Base-by-base conservation (phyloP, 2,329 filamentous ascomycete genomes). In the Exophiala lecanii-corni region DNA sequence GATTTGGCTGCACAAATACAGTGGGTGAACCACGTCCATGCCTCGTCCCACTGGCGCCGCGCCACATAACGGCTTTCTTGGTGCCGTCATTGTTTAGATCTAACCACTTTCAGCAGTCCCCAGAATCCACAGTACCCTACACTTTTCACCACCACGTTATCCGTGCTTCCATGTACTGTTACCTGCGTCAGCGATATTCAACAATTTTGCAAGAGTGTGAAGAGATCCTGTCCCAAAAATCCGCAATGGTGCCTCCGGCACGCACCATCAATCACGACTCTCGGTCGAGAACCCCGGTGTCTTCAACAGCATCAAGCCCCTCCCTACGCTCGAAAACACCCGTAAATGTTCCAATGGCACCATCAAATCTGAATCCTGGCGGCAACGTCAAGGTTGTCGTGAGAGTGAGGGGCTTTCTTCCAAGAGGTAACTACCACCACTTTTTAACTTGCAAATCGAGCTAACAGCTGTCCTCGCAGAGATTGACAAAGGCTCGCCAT, bases 341-440 rank as follows among this genome's bases (percentile, higher is more conserved):
- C 38, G 77, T 76, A n/a, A 65, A 81, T 28, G 74, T 79, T 18
- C 64, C 75, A 13, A 41, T 58, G 47, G 70, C 45, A 34, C 73
- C 51, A n/a, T 50, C 51, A 37, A 75, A 60, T 40, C 75, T 71
- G 72, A 81, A 59, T 62, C 74, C 51, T 3, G 84, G 81, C 50
- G 85, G 84, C 44, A 92, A 92, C 65, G 86, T 92, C 47, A 77
- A 81, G 56, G 86, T 92, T 19, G 86, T 91, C 20, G 86, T 92
- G 47, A 75, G 86, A 61, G 86, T 91, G 43, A 74, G 86, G 59
- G 85, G 79, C 1, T 91, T 91, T 69, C 70, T 92, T 47, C 83
- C 80, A 36, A 71, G 86, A 79, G 86, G 86, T 89, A 69, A 49
- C 39, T 18, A 2, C 15, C 33, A 4, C n/a, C n/a, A n/a, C n/a